Evolutionary conservation across 139 green algal species (phyloP).

Genomic region (Coccomyxa sp.): DNA sequence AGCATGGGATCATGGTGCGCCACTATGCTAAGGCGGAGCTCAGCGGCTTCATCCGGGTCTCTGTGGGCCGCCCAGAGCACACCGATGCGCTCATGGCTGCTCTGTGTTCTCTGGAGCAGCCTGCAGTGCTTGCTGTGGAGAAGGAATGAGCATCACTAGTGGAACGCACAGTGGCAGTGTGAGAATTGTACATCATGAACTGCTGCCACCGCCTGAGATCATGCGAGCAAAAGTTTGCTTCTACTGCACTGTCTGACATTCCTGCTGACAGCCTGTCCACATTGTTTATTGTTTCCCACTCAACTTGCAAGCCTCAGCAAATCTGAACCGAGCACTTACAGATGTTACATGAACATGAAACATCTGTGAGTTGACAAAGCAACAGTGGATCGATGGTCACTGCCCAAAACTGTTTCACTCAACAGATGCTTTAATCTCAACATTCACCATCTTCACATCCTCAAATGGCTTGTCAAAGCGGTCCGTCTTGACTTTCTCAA

Average conservation of each 20-base stretch:
- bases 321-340: no score
- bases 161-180: no score
- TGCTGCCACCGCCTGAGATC: no score
- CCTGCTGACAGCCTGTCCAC: no score
- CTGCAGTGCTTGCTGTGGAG: background rate
- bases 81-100: conserved; percentile 80
- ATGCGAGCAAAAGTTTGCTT: no score
- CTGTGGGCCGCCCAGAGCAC: conserved; percentile 91
- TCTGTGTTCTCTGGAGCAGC: conserved; percentile 27
- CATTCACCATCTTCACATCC: conserved; percentile 93
- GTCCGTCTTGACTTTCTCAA: conserved; percentile 89
- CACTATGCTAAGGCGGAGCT: conserved; percentile 93
- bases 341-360: no score
- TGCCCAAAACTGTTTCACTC: background rate
- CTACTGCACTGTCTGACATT: no score
- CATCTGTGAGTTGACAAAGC: no score
- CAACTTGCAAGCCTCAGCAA: no score
- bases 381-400: no score
- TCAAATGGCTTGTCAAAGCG: conserved; percentile 88
- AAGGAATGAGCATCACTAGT: background rate
- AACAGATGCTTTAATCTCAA: conserved; percentile 31
- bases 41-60: conserved; percentile 87
- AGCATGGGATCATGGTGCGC: conserved; percentile 48
- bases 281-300: no score
- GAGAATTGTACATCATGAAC: no score